Evolutionary conservation across 2,329 filamentous ascomycete genomes (phyloP), one percentile per base, ranked within the genome.

Genomic region (Fusarium devonianum): DNA sequence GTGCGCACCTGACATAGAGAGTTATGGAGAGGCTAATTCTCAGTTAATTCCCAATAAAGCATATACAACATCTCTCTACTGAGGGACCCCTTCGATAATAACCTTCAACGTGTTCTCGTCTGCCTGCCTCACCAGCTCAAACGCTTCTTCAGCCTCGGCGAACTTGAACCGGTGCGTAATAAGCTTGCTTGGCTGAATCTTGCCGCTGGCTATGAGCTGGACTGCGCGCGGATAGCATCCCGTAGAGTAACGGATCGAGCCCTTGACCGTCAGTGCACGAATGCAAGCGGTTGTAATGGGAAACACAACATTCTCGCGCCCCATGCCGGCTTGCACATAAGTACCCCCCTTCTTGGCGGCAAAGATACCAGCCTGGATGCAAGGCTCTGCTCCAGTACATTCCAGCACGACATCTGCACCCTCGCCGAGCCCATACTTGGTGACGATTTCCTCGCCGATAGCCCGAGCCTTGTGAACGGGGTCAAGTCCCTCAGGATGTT

Each of bases 321-420:
- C 78, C 75, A 81, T 78, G 1, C 79, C 80, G 2, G 73, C 78
- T 53, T 82, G 78, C 1, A 82, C 75, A 63, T 71, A 80, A 0
- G 71, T 79, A 0, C 77, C 79, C 0, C 79, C 78, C 47, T 73
- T 74, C 55, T 70, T 75, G 2, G 70, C 58, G 1, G 72, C 68
- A 41, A 75, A 72, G 5, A 82, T 68, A 0, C 77, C 78, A 3
- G 71, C 68, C 43, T 79, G 74, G 28, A 82, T 78, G 50, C 77
- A 80, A 1, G 69, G 53, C 56, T 79, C 64, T 3, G 63, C 73
- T 2, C 78, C 78, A 1, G 76, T 77, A 12, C 73, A 74, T 40
- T 81, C 80, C 3, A 82, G 56, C 1, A 81, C 77, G 3, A 78
- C 69, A 57, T 82, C 78, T 1, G 74, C 72, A 0, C 78, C 79